Base-by-base conservation (phyloP, 176 grass and related monocot species). In the Otatea glauca region DNA sequence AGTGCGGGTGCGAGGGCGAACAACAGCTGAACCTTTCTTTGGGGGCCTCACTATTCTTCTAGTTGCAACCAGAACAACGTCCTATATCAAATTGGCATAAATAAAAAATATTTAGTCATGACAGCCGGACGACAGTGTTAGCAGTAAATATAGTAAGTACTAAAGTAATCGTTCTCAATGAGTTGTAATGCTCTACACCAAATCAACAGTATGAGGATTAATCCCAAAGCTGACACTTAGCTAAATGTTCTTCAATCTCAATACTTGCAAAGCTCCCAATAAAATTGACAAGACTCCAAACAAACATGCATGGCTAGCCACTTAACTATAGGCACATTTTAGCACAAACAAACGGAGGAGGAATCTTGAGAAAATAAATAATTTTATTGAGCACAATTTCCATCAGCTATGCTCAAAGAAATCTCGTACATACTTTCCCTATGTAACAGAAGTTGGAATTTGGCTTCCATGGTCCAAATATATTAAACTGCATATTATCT, bases 21-120 rank as follows among this genome's bases (percentile, higher is more conserved):
- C 88, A 81, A 92, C 72, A 66, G 92, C 90, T 58, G 92, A 89
- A 10, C 90, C 92, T 87, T 92, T 94, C 85, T 94, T 94, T 4
- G 87, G 92, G 92, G 90, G 29, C 48, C 82, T 92, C 84, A 92
- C 49, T 70, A 90, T 94, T 83, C 89, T 94, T 82, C 92, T 88
- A 66, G 92, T 94, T 38, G 89, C 81, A 70, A 91, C 76, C 51
- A 94, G 75, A 89, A 94, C 70, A 15, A 94, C 92, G 78, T 94
- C 92, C 92, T 94, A 64, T 55, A 51, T 48, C 21, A 89, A 65
- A 24, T 43, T 74, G 44, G 9, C 75, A 80, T 24, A 49, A 45
- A 7, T 18, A 65, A 55, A 9, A 41, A 44, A 43, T 14, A 77
- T 9, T 41, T 24, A 29, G 27, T 82, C 70, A 83, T 39, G 72